Evolutionary conservation across 768 basidiomycete genomes (phyloP), one percentile per base, ranked within the genome.

Genomic region (Gymnopilus junonius): DNA sequence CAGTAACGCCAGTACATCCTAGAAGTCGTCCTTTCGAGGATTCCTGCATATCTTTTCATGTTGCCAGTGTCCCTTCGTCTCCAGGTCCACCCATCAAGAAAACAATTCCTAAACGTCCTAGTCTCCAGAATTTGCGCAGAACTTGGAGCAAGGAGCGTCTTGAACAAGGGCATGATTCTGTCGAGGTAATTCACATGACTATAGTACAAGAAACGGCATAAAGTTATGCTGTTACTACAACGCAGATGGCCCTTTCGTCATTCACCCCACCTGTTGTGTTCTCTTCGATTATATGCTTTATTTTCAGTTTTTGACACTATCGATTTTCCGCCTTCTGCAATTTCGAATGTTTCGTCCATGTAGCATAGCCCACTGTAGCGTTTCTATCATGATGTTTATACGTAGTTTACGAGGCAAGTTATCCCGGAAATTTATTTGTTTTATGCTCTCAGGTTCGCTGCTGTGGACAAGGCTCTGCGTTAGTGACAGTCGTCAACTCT

Each of bases 181-280:
- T 57, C 8, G 77, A 80, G 65, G 71, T 74, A 58, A 75, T 85
- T 42, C 77, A 77, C 66, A 80, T 83, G 80, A 79, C 80, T 1
- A 76, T 82, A 40, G 76, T 81, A 29, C 78, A 76, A 57, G 83
- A 83, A 62, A 77, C 75, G 11, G 72, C 70, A 32, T 79, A 60
- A n/a, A 7, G 12, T 42, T 45, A 37, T 39, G 8, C 34, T 55
- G 12, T 55, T 46, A 35, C 17, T 32, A 15, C 61, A 42, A 31
- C 3, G 11, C 29, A 51, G 48, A 46, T 42, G 32, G 35, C 29
- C 10, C 51, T 31, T 46, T 59, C 61, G 21, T 55, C 55, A 23
- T 54, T 62, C 61, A 55, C 21, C 58, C 62, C 56, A 31, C 58
- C 25, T 61, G 39, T 15, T 46, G 32, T 58, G 51, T 51, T 57